Evolutionary conservation across 345 rosid species (phyloP), one percentile per base, ranked within the genome.

Genomic region (Brassica cretica): DNA sequence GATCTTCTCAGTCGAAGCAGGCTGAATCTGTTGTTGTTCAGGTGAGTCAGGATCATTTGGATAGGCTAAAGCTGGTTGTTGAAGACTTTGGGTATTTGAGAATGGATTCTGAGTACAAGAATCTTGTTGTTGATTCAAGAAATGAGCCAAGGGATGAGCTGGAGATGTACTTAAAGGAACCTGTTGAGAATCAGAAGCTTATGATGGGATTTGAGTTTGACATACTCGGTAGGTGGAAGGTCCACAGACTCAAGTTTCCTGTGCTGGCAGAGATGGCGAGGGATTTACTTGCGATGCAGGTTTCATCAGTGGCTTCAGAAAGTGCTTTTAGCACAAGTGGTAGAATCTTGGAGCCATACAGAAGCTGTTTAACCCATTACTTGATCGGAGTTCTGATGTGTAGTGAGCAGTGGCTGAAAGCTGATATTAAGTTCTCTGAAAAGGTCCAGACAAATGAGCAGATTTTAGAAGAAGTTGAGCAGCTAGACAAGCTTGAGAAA

Each of bases 291-390:
- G 37, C 18, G n/a, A 27, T 62, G 18, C 25, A 55, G 19, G 62
- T 58, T 3, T 58, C 6, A 8, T 58, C 30, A 9, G 3, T 59
- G 14, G 64, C n/a, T 9, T 60, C 33, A 5, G 35, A 25, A 5
- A 60, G 64, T 60, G 64, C 33, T 24, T 60, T 60, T 53, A 53
- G 59, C 21, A 53, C 59, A 5, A 53, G 56, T 49, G 56, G 56
- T n/a, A 5, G 19, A n/a, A 24, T 59, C 6, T 9, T 59, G 14
- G 51, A 41, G 12, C 51, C n/a, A 41, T 41, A 41, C 11, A 41
- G 51, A 14, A 41, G 51, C 51, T 41, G n/a, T 41, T 41, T 41
- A 41, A 41, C 51, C 51, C 51, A 41, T 41, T 41, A 10, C 51
- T 41, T 41, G 51, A 41, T 41, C 51, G 14, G 11, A 14, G 51